Evolutionary conservation across 73 alveolate species (phyloP).

Genomic region (Tetrahymena elliotti): DNA sequence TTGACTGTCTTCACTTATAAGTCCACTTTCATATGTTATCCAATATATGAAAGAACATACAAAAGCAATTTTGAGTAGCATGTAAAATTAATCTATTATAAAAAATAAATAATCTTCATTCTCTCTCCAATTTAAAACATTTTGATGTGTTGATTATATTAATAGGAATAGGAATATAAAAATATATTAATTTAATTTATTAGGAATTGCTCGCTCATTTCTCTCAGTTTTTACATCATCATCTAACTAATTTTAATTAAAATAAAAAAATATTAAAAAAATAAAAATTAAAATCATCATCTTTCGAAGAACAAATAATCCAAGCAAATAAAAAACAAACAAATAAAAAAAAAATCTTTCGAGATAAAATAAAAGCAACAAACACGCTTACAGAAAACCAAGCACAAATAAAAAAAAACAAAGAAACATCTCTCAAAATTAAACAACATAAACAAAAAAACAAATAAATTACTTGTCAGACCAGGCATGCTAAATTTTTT

Average conservation of each 20-base stretch:
- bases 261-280: neutral
- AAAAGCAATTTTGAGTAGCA: neutral
- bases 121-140: neutral
- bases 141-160: neutral
- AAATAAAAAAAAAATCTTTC: neutral
- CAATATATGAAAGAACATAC: neutral
- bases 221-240: conserved; percentile 1
- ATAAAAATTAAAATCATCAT: neutral
- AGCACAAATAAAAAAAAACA: neutral
- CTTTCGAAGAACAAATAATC: neutral
- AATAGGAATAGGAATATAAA: neutral
- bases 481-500: neutral
- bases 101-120: neutral
- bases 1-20: neutral
- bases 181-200: neutral
- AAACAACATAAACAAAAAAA: neutral
- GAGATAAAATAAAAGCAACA: neutral
- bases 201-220: neutral
- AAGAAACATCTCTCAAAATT: neutral
- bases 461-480: neutral
- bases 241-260: neutral
- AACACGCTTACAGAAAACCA: neutral
- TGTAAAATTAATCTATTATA: neutral
- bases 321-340: neutral
- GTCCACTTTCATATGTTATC: neutral